Base-by-base conservation (phyloP, 306 rosid genomes). In the Cicer judaicum region DNA sequence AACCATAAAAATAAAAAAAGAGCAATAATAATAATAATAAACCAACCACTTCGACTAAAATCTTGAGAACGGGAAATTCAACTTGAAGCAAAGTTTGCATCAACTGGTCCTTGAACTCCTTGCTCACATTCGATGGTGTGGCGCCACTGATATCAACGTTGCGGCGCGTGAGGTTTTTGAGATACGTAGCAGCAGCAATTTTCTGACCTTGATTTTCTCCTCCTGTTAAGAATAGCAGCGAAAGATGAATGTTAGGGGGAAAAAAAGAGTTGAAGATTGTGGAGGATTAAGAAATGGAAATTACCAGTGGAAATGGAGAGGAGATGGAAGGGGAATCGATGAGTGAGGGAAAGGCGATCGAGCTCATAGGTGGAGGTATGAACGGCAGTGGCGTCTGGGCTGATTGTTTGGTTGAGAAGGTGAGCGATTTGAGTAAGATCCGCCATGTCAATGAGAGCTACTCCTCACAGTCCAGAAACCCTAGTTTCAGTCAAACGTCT, bases 21-120 rank as follows among this genome's bases (percentile, higher is more conserved):
- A 21, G 24, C 5, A 29, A 4, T 29, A 29, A 29, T 29, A 3
- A 29, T 0, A 29, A 29, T 0, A 29, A 48, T 18, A 38, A 1
- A 10, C 85, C 34, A 82, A 92, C 98, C 89, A 76, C 94, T 89
- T 90, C 94, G 34, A 87, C 88, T 70, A 92, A 80, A 75, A 90
- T 82, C 84, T 84, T 92, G 10, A 92, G 84, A 64, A 92, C 78
- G 1, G 86, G 59, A 1, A 86, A 86, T 38, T 92, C 88, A 18
- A 75, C 90, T 78, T 76, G 92, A 65, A 92, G 90, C 87, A 88
- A 64, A 71, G 91, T 84, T 73, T 80, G 90, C 84, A 92, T 7
- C 47, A 92, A 88, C 82, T 87, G 86, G 60, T 86, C 91, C 85
- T 90, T 92, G 77, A 92, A 88, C 81, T 90, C 98, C 78, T 82